These are phyloP conservation scores for Sapria himalayana DNA, from an alignment of 345 rosid genomes.

Conservation along the genomic window DNA sequence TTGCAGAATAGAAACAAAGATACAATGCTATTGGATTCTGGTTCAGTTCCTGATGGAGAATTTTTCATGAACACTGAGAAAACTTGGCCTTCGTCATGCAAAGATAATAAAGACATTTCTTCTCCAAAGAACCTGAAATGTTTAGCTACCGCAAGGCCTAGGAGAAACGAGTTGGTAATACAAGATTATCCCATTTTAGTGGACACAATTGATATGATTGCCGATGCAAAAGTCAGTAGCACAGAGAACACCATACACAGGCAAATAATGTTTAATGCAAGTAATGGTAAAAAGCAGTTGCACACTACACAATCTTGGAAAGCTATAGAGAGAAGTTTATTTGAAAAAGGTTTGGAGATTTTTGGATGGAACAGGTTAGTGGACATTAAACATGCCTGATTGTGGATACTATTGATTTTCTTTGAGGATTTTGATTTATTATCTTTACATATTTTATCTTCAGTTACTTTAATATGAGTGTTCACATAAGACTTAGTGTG, in stretches of 20 bases:
- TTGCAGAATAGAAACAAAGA: conserved; percentile 76
- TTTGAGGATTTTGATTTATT: neutral
- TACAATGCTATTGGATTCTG: conserved; percentile 45
- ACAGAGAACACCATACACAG: conserved; percentile 34
- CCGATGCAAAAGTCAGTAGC: conserved; percentile 22
- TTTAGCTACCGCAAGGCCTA: conserved; percentile 26
- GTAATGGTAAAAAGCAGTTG: conserved; percentile 23
- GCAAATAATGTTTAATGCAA: conserved; percentile 53
- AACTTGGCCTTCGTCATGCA: conserved; percentile 26
- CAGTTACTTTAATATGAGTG: too few relatives aligned
- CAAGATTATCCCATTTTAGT: conserved; percentile 17
- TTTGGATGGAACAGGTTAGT: conserved; percentile 87
- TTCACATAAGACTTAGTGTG: too few relatives aligned
- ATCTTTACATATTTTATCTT: too few relatives aligned
- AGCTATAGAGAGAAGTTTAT: conserved; percentile 68
- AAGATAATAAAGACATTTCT: conserved; percentile 65
- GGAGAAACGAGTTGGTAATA: conserved; percentile 27
- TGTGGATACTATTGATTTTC: too few relatives aligned
- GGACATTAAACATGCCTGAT: too few relatives aligned
- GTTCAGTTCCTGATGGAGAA: conserved; percentile 50
- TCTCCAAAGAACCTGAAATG: conserved; percentile 50
- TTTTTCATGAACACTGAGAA: conserved; percentile 26
- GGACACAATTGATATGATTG: conserved; percentile 19
- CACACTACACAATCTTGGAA: conserved; percentile 51
- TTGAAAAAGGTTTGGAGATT: conserved; percentile 81